phyloP scores from a whole-genome alignment of 257 asterid species.

The Asclepias syriaca region DNA sequence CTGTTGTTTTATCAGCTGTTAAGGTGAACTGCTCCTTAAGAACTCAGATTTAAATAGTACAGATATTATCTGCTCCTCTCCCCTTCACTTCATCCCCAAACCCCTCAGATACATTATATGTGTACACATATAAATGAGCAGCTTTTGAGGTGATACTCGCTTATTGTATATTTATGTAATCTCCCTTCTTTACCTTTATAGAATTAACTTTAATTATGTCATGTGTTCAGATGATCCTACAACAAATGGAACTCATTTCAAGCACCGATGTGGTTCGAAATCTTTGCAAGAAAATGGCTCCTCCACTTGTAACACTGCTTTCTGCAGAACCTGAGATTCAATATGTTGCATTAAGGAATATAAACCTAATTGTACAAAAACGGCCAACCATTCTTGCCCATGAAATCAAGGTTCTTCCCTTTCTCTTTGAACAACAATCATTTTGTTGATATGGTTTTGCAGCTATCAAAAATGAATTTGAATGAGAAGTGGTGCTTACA shows the following conservation, averaged over 20 bases:
- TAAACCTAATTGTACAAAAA: slow-evolving; percentile 94
- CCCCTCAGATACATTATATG: background rate
- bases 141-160: background rate
- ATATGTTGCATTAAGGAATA: slow-evolving; percentile 89
- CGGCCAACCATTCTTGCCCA: slow-evolving; percentile 97
- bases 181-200: background rate
- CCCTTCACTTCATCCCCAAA: background rate
- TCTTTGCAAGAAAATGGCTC: slow-evolving; percentile 99
- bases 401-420: slow-evolving; percentile 69
- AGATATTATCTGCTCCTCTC: background rate
- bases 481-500: background rate
- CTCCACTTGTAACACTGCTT: slow-evolving; percentile 94
- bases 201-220: slow-evolving; percentile 15
- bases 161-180: background rate
- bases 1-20: slow-evolving; percentile 98
- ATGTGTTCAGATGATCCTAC: slow-evolving; percentile 83
- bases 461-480: slow-evolving; percentile 1
- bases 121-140: no score
- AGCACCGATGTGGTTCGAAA: slow-evolving; percentile 97
- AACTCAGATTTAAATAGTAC: background rate
- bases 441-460: slow-evolving; percentile 12
- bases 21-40: slow-evolving; percentile 32
- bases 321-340: slow-evolving; percentile 98
- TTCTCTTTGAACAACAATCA: slow-evolving; percentile 1
- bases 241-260: slow-evolving; percentile 96